Evolutionary conservation across 73 alveolate species (phyloP).

Genomic region (Tetrahymena elliotti): DNA sequence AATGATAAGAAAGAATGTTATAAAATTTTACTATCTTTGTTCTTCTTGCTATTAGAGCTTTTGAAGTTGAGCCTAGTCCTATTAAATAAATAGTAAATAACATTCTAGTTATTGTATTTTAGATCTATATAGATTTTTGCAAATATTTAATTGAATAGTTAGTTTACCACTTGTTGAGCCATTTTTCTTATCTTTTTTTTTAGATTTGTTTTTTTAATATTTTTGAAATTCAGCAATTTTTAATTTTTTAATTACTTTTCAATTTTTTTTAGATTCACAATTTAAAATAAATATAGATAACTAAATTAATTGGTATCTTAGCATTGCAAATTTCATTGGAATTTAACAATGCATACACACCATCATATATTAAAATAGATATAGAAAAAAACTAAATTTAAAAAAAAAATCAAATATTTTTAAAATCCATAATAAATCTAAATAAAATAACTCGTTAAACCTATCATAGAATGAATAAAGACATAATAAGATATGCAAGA

Average conservation of each 20-base stretch:
- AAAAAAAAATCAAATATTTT: background rate
- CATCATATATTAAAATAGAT: background rate
- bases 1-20: too few relatives aligned
- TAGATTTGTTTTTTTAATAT: background rate
- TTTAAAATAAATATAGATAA: background rate
- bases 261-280: background rate
- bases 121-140: background rate
- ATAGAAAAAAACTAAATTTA: background rate
- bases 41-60: background rate
- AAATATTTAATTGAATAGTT: background rate
- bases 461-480: too few relatives aligned
- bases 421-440: too few relatives aligned
- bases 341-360: background rate
- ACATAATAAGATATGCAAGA: too few relatives aligned
- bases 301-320: background rate
- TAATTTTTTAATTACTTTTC: background rate
- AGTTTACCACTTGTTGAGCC: background rate
- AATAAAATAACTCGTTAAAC: too few relatives aligned
- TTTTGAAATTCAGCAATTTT: background rate
- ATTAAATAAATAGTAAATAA: background rate
- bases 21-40: background rate
- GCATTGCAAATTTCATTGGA: background rate
- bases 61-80: background rate
- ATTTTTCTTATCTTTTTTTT: background rate
- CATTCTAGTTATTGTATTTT: background rate